A percentile compares a stretch with the other conserved stretches of the same genome.
Evolutionary conservation across 768 basidiomycete genomes (phyloP).

Genomic region (Lyophyllum semitale): DNA sequence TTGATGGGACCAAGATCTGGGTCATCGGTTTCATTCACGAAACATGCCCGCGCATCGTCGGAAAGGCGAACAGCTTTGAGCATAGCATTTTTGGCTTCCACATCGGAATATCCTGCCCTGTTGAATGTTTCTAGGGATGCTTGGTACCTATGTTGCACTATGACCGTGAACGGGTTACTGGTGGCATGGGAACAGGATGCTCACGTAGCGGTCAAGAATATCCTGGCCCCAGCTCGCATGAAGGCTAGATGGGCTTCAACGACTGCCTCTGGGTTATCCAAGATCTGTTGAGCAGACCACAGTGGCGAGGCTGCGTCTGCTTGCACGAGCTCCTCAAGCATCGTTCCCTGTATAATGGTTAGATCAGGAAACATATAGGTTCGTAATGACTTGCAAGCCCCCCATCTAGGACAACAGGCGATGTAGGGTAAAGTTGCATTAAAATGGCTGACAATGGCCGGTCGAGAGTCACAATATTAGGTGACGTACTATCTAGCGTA

Average conservation of each 20-base stretch:
- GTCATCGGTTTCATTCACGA: slow-evolving; percentile 18
- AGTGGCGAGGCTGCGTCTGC: slow-evolving; percentile 55
- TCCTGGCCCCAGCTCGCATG: slow-evolving; percentile 61
- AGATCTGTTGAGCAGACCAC: slow-evolving; percentile 71
- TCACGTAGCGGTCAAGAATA: slow-evolving; percentile 74
- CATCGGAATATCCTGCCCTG: slow-evolving; percentile 46
- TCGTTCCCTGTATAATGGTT: slow-evolving; percentile 51
- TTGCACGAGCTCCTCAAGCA: slow-evolving; percentile 52
- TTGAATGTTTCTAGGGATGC: slow-evolving; percentile 57
- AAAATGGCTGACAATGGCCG: background rate
- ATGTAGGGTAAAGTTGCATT: slow-evolving; percentile 11
- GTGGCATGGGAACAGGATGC: slow-evolving; percentile 6
- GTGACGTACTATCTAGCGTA: too few relatives aligned
- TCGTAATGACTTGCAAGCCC: slow-evolving; percentile 39
- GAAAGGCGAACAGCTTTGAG: slow-evolving; percentile 54
- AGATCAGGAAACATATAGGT: background rate
- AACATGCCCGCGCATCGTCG: slow-evolving; percentile 40
- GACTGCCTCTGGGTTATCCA: slow-evolving; percentile 53
- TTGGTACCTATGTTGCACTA: slow-evolving; percentile 57
- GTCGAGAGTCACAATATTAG: background rate
- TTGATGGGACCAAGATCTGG: slow-evolving; percentile 35
- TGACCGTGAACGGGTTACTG: background rate
- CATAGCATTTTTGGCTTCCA: slow-evolving; percentile 51
- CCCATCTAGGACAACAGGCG: slow-evolving; percentile 40
- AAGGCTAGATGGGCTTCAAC: slow-evolving; percentile 64